Evolutionary conservation across 2,329 filamentous ascomycete genomes (phyloP).

Genomic region (Cladobotryum mycophilum): DNA sequence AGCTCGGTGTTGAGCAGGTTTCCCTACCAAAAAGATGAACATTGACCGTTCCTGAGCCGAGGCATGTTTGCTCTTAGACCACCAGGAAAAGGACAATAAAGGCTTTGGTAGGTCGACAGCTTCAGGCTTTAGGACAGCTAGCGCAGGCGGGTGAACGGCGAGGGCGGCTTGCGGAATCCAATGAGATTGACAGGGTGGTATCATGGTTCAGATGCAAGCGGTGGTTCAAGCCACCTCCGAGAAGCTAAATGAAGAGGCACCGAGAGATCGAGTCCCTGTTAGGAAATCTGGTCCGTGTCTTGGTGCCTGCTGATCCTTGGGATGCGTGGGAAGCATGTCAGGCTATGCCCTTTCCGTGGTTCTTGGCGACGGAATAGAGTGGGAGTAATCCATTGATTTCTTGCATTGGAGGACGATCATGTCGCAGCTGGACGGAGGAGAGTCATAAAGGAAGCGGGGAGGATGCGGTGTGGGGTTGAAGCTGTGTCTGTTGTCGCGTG

Average conservation of each 20-base stretch:
- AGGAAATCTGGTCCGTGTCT: neutral
- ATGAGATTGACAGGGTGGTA: neutral
- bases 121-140: too few relatives aligned
- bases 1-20: neutral
- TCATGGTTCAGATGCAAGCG: slow-evolving; percentile 1
- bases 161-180: neutral
- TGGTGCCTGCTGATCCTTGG: neutral
- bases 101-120: too few relatives aligned
- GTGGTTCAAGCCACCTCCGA: slow-evolving; percentile 1
- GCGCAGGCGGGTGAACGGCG: neutral
- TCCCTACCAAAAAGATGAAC: neutral
- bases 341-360: too few relatives aligned
- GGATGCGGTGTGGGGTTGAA: too few relatives aligned
- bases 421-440: too few relatives aligned
- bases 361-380: too few relatives aligned
- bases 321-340: too few relatives aligned
- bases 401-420: too few relatives aligned
- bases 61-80: neutral
- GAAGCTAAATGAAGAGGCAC: too few relatives aligned
- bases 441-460: too few relatives aligned
- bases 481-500: too few relatives aligned
- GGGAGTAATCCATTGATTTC: too few relatives aligned
- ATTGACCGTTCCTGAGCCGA: neutral
- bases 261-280: slow-evolving; percentile 1
- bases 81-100: neutral